Percentiles rank a stretch among this genome's conserved stretches.
Evolutionary conservation across 305 asterid species (phyloP).

Genomic region (Fraxinus nigra): DNA sequence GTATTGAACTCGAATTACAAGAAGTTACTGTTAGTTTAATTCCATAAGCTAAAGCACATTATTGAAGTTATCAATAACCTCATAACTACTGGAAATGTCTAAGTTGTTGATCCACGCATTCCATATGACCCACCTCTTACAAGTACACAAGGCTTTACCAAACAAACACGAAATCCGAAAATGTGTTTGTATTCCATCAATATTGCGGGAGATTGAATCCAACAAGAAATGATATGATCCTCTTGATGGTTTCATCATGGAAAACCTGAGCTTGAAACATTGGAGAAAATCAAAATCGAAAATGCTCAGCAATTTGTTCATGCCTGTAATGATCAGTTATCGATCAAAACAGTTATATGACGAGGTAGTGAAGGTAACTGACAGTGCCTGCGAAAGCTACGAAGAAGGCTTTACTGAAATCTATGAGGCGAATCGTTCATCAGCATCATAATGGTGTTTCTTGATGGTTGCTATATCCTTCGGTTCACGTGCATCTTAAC

Average conservation of each 20-base stretch:
- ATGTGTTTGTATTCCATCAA: neutral
- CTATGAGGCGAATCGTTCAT: no score
- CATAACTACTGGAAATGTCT: neutral
- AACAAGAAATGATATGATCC: neutral
- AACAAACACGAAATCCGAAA: no score
- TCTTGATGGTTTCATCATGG: neutral
- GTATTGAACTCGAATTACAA: no score
- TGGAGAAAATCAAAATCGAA: no score
- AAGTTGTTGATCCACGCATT: neutral
- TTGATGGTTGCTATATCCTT: neutral
- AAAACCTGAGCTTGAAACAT: no score
- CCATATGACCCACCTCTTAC: neutral
- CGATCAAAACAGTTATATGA: no score
- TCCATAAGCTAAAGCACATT: neutral
- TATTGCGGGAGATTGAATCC: neutral
- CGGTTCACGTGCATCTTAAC: no score
- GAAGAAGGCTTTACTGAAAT: neutral
- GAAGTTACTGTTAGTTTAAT: no score
- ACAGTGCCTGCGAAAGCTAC: no score
- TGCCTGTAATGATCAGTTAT: neutral
- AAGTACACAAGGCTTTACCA: no score
- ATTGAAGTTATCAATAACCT: neutral
- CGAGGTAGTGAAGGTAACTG: no score
- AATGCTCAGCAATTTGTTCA: neutral
- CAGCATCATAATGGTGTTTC: neutral